Percentiles rank a stretch among this genome's conserved stretches.
These are phyloP conservation scores for Verticillium isaacii DNA, from an alignment of 2,329 filamentous ascomycete species.

Conservation along the genomic window DNA sequence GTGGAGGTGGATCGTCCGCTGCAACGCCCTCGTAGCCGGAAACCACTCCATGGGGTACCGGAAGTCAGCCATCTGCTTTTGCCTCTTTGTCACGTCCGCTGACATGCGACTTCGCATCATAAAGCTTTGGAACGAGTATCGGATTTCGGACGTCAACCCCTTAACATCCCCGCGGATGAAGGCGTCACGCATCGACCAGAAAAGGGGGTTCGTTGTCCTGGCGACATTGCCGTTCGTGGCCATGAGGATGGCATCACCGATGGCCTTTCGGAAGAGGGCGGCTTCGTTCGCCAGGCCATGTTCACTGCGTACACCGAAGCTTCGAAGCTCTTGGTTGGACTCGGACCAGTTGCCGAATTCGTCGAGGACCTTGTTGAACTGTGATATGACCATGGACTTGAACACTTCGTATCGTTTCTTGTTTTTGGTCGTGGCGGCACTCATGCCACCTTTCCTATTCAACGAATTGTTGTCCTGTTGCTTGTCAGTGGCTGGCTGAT, in stretches of 20 bases:
- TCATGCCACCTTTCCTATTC: not conserved
- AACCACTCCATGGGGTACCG: conserved; percentile 93
- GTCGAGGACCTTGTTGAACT: conserved; percentile 10
- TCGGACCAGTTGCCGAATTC: conserved; percentile 10
- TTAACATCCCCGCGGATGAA: conserved; percentile 49
- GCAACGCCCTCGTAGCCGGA: conserved; percentile 72
- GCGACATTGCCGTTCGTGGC: conserved; percentile 33
- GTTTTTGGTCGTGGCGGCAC: not conserved
- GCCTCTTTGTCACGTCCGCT: conserved; percentile 49
- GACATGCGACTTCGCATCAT: conserved; percentile 55
- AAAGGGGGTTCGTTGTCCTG: conserved; percentile 45
- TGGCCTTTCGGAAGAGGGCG: conserved; percentile 36
- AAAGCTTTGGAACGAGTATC: conserved; percentile 64
- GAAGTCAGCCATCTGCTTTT: conserved; percentile 69
- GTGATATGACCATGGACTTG: conserved; percentile 10
- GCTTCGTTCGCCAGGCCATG: conserved; percentile 39
- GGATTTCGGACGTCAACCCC: conserved; percentile 54
- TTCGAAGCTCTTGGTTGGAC: conserved; percentile 7
- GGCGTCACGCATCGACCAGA: conserved; percentile 53
- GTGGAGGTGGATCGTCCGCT: conserved; percentile 83
- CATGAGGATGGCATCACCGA: conserved; percentile 39
- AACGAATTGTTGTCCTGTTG: not conserved
- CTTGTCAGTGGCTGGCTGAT: not conserved
- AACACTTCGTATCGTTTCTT: conserved; percentile 10
- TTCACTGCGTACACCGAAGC: conserved; percentile 20